Base-by-base conservation (phyloP, 2,329 filamentous ascomycete genomes). In the Sclerotiophoma versabilis region DNA sequence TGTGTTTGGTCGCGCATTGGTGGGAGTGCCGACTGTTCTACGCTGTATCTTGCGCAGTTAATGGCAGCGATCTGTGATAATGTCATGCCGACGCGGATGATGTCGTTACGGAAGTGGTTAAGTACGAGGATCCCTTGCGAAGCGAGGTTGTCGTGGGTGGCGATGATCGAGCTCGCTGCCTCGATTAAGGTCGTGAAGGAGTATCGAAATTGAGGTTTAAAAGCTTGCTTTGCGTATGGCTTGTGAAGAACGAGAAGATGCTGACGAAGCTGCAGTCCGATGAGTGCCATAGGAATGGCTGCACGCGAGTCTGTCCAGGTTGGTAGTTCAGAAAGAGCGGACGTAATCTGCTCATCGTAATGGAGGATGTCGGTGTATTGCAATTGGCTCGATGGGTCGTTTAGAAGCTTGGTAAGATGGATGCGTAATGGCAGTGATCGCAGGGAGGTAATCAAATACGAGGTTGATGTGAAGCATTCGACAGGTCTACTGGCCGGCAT, bases 211-310 rank as follows among this genome's bases (percentile, higher is more conserved):
- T 64, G 73, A 6, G 60, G 54, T 25, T 73, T 58, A 3, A 48
- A 29, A 1, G 69, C 68, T 12, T 66, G 49, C 10, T 54, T 68
- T 5, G 72, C 72, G 27, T 70, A 76, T 0, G 72, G 69, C 14
- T 57, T 62, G 42, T 76, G 73, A 9, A 76, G 47, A 11, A 75
- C 62, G 8, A 75, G 53, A 4, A 74, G 59, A 29, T 68, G 75
- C 26, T 75, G 73, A 6, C 60, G 65, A 0, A 75, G 61, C 33
- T 75, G 73, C 14, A 75, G 47, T 8, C 64, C 60, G 1, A 75
- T 59, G 7, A 73, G 51, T 2, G 63, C 64, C 9, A 54, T 46
- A n/a, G 68, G 60, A 11, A 65, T 47, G 0, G 42, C 20, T 5
- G 66, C 51, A 19, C 59, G 53, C 2, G 59, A 10, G 25, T 68